Evolutionary conservation across 306 rosid genomes (phyloP).

Genomic region (Albizia julibrissin): DNA sequence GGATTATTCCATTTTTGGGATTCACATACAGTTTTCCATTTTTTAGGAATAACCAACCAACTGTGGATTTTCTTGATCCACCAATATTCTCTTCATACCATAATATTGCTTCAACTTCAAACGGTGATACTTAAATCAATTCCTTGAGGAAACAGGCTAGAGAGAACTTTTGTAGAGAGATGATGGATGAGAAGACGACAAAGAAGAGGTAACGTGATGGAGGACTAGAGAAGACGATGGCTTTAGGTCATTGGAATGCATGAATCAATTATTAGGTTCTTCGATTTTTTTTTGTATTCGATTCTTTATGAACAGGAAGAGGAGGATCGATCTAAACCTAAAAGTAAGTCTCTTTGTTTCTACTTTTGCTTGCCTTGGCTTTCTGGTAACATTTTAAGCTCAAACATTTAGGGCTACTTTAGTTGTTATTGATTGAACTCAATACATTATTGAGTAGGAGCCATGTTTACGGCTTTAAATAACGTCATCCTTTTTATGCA

Average conservation of each 20-base stretch:
- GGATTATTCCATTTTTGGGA: too few relatives aligned
- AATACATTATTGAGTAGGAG: constrained; percentile 1
- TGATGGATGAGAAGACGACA: not conserved
- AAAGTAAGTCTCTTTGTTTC: constrained; percentile 46
- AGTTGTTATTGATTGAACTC: not conserved
- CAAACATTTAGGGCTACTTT: not conserved
- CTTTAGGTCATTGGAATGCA: not conserved
- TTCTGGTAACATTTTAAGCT: not conserved
- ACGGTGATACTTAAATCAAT: not conserved
- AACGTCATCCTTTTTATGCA: constrained; percentile 32
- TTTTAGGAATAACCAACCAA: too few relatives aligned
- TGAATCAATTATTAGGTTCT: too few relatives aligned
- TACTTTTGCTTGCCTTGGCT: not conserved
- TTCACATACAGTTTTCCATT: too few relatives aligned
- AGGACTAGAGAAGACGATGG: not conserved
- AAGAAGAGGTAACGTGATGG: not conserved
- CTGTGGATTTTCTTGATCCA: too few relatives aligned
- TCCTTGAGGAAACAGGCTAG: not conserved
- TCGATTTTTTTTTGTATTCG: too few relatives aligned
- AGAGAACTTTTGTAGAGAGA: not conserved
- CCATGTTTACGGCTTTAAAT: constrained; percentile 12
- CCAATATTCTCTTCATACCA: not conserved
- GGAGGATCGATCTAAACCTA: constrained; percentile 61
- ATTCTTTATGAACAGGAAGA: constrained; percentile 50
- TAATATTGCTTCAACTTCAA: not conserved